Conservation (phyloP, 768 basidiomycete genomes). For the Mycena vulgaris region DNA sequence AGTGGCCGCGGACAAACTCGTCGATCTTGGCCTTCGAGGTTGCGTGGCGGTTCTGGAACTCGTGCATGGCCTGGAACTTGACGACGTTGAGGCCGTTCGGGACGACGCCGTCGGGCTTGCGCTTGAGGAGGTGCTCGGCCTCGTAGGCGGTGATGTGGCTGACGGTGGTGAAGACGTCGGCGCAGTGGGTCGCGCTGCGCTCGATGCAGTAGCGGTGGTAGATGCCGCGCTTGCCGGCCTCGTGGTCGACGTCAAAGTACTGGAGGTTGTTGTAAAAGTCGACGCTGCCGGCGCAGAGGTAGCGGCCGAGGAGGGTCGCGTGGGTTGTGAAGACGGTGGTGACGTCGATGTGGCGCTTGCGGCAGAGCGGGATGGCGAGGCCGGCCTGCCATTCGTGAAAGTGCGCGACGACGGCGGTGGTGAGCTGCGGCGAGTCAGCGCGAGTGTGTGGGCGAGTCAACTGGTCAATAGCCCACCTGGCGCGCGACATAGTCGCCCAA, state of each 20-base stretch:
- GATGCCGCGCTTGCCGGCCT: conserved; percentile 98
- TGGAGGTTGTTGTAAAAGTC: conserved; percentile 99
- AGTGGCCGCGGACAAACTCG: conserved; percentile 97
- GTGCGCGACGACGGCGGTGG: conserved; percentile 93
- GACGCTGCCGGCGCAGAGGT: conserved; percentile 97
- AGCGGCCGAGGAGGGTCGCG: conserved; percentile 97
- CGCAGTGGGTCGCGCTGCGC: conserved; percentile 92
- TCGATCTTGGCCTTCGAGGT: conserved; percentile 97
- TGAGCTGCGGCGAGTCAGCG: too few species aligned
- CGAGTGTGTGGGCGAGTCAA: too few species aligned
- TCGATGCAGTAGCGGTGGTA: conserved; percentile 99
- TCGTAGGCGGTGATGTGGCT: conserved; percentile 99
- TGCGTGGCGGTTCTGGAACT: conserved; percentile 97
- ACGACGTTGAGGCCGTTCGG: conserved; percentile 98
- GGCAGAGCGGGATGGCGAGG: conserved; percentile 92
- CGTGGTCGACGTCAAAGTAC: conserved; percentile 99
- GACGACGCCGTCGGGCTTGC: conserved; percentile 97
- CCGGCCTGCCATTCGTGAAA: conserved; percentile 99
- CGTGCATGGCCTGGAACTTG: conserved; percentile 99
- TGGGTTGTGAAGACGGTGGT: conserved; percentile 99
- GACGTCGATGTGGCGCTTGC: conserved; percentile 97
- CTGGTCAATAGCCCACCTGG: too few species aligned
- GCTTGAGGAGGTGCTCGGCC: conserved; percentile 94
- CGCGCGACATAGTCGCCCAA: conserved; percentile 94
- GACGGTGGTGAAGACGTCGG: conserved; percentile 98